A percentile compares a stretch with the other conserved stretches of the same genome.
Evolutionary conservation across 495 filamentous ascomycete genomes (phyloP).

Genomic region (Tuber borchii): DNA sequence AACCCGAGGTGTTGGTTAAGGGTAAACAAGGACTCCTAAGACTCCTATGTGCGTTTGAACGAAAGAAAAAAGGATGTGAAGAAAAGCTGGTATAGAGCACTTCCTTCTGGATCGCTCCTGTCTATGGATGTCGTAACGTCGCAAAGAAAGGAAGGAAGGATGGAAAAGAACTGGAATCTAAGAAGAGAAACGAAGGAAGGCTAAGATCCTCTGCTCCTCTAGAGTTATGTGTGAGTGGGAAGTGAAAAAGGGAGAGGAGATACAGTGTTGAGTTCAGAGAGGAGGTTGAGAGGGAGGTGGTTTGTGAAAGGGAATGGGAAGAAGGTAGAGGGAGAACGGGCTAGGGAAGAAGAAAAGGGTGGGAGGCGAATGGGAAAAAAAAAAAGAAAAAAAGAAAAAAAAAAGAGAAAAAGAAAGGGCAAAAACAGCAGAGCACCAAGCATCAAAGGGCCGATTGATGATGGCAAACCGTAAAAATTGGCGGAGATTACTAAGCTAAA

Average conservation of each 20-base stretch:
- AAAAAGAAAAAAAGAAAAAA: constrained; percentile 32
- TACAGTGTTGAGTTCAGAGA: constrained; percentile 31
- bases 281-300: constrained; percentile 31
- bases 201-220: constrained; percentile 45
- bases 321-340: constrained; percentile 34
- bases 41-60: constrained; percentile 28
- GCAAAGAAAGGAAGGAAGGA: constrained; percentile 45
- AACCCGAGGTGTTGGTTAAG: constrained; percentile 23
- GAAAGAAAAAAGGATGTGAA: constrained; percentile 31
- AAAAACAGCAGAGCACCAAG: constrained; percentile 20
- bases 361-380: constrained; percentile 31
- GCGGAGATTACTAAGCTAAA: constrained; percentile 10
- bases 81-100: constrained; percentile 14
- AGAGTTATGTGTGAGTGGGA: constrained; percentile 47
- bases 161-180: constrained; percentile 43
- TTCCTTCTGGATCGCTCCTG: constrained; percentile 20
- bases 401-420: constrained; percentile 25
- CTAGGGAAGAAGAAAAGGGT: constrained; percentile 36
- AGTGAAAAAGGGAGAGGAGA: constrained; percentile 45
- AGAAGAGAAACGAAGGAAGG: constrained; percentile 44
- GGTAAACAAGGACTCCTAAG: constrained; percentile 24
- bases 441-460: constrained; percentile 31
- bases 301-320: constrained; percentile 28
- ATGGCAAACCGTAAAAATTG: constrained; percentile 14
- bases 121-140: constrained; percentile 41